phyloP scores from a whole-genome alignment of 441 rosid species.

The Pelargonium australe region DNA sequence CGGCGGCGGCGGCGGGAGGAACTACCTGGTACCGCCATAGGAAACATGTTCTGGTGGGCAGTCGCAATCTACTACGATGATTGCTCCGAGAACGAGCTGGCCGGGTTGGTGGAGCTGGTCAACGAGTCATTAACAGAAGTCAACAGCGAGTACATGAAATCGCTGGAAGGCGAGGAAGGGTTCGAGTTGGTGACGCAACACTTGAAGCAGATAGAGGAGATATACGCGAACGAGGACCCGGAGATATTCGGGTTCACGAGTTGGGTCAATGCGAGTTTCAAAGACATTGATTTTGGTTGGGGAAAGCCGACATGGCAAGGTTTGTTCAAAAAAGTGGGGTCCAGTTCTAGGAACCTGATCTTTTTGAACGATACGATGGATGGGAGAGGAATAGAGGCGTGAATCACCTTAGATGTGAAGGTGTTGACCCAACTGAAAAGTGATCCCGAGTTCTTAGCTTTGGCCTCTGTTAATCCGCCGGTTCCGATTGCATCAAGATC shows the following conservation, averaged over 20 bases:
- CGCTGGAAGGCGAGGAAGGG: neutral
- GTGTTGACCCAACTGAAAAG: constrained; percentile 36
- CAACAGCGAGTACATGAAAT: neutral
- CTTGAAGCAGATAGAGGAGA: neutral
- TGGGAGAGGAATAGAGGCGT: constrained; percentile 42
- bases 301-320: constrained; percentile 42
- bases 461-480: neutral
- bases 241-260: neutral
- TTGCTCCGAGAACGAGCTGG: neutral
- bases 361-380: constrained; percentile 27
- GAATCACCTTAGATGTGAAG: constrained; percentile 29
- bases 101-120: neutral
- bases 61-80: neutral
- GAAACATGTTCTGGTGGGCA: neutral
- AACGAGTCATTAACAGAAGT: neutral
- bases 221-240: neutral
- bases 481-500: neutral
- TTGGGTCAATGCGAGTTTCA: neutral
- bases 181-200: neutral
- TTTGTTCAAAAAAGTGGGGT: constrained; percentile 13
- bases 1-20: neutral
- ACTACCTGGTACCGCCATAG: neutral
- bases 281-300: constrained; percentile 36
- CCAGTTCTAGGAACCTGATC: constrained; percentile 27
- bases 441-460: constrained; percentile 13